These are phyloP conservation scores for Fistulina hepatica DNA, from an alignment of 1,284 basidiomycete species.

Conservation along the genomic window DNA sequence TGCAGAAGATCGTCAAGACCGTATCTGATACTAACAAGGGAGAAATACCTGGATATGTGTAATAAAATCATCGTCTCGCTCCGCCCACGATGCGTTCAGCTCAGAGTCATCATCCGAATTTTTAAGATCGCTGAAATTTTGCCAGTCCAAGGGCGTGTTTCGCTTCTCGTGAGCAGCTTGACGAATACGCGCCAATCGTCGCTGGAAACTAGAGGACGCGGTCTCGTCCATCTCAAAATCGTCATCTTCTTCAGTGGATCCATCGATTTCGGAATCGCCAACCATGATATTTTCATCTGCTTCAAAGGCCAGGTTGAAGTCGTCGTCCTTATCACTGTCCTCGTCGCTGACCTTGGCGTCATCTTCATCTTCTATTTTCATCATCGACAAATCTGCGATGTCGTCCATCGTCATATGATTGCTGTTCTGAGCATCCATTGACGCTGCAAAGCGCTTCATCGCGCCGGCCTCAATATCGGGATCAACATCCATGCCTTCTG, in stretches of 20 bases:
- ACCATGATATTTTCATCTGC: slow-evolving; percentile 29
- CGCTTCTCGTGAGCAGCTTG: slow-evolving; percentile 23
- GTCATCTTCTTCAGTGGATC: slow-evolving; percentile 21
- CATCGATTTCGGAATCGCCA: slow-evolving; percentile 33
- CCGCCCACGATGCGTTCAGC: slow-evolving; percentile 23
- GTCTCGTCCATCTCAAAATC: slow-evolving; percentile 36
- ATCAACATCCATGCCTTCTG: slow-evolving; percentile 51
- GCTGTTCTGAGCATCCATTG: slow-evolving; percentile 37
- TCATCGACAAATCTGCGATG: slow-evolving; percentile 41
- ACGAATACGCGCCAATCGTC: slow-evolving; percentile 35
- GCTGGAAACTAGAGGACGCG: slow-evolving; percentile 42
- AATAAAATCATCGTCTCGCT: slow-evolving; percentile 55
- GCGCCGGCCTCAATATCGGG: slow-evolving; percentile 36
- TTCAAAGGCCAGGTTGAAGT: slow-evolving; percentile 26
- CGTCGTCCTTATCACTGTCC: slow-evolving; percentile 24
- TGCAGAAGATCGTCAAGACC: slow-evolving; percentile 17
- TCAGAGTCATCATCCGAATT: slow-evolving; percentile 20
- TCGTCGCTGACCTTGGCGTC: slow-evolving; percentile 21
- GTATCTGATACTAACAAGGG: slow-evolving; percentile 1
- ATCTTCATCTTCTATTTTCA: slow-evolving; percentile 44
- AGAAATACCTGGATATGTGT: slow-evolving; percentile 47
- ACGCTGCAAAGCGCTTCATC: slow-evolving; percentile 44
- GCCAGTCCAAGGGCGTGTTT: slow-evolving; percentile 1
- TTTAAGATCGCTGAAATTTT: no score
- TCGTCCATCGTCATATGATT: slow-evolving; percentile 55